These are phyloP conservation scores for Ustilago bromivora DNA, from an alignment of 1,284 basidiomycete species.

Conservation along the genomic window DNA sequence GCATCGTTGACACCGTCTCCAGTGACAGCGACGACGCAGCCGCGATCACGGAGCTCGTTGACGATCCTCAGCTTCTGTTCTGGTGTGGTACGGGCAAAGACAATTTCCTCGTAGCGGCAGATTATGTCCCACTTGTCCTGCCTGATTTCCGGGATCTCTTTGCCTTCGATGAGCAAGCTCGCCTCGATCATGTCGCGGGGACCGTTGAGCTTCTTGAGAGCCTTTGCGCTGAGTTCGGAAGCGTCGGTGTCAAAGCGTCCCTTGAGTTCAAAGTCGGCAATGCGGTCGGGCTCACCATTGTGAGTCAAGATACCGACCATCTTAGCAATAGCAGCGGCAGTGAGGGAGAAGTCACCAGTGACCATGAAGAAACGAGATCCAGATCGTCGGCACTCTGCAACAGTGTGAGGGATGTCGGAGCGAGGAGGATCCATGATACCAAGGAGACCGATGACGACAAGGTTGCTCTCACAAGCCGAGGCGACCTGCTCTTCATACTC, in stretches of 20 bases:
- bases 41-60: constrained; percentile 74
- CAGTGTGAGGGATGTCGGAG: constrained; percentile 75
- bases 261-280: constrained; percentile 69
- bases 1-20: constrained; percentile 81
- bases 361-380: constrained; percentile 79
- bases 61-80: constrained; percentile 79
- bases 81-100: constrained; percentile 80
- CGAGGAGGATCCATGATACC: constrained; percentile 78
- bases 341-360: constrained; percentile 75
- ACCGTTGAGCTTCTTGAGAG: constrained; percentile 37
- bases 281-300: constrained; percentile 65
- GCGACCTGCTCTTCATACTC: constrained; percentile 39
- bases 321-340: constrained; percentile 76
- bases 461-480: constrained; percentile 68
- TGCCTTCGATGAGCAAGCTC: constrained; percentile 41
- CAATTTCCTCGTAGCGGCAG: constrained; percentile 77
- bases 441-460: constrained; percentile 76
- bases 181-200: constrained; percentile 42
- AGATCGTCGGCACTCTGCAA: constrained; percentile 74
- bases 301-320: constrained; percentile 76
- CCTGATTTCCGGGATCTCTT: constrained; percentile 37
- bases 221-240: constrained; percentile 48
- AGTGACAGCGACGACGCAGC: constrained; percentile 75
- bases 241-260: constrained; percentile 21
- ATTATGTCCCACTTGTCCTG: constrained; percentile 72